A percentile compares a stretch with the other conserved stretches of the same genome.
These are phyloP conservation scores for Hortiboletus rubellus DNA, from an alignment of 1,284 basidiomycete species.

Conservation along the genomic window DNA sequence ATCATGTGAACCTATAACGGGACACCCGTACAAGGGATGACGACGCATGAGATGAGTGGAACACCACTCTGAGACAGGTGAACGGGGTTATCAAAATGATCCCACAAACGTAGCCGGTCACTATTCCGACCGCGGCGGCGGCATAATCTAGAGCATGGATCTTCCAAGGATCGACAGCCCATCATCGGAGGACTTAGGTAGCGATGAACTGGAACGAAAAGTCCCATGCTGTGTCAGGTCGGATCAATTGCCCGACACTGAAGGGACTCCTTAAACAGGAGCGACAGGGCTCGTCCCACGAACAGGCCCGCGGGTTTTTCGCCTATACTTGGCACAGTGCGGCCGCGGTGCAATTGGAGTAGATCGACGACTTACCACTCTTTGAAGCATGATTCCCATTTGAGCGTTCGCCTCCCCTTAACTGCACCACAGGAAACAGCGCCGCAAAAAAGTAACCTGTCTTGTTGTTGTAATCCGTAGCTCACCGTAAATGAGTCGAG, in stretches of 20 bases:
- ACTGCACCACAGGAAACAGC: not conserved
- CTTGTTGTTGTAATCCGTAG: not conserved
- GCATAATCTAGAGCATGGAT: not conserved
- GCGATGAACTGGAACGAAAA: not conserved
- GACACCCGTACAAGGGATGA: not conserved
- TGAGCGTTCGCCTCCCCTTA: not conserved
- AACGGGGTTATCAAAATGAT: not conserved
- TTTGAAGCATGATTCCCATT: not conserved
- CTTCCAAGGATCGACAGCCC: constrained; percentile 15
- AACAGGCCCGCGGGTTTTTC: constrained; percentile 1
- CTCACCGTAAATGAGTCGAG: not conserved
- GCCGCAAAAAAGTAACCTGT: not conserved
- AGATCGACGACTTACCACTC: constrained; percentile 4
- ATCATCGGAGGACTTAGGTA: not conserved
- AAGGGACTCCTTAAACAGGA: constrained; percentile 5
- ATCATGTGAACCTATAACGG: not conserved
- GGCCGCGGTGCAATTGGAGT: not conserved
- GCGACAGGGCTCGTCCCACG: constrained; percentile 7
- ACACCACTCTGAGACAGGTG: not conserved
- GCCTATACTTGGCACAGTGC: not conserved
- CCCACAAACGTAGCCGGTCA: not conserved
- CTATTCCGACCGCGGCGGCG: constrained; percentile 4
- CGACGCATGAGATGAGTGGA: not conserved
- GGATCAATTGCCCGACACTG: constrained; percentile 4
- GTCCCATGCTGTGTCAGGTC: constrained; percentile 8